phyloP scores from a whole-genome alignment of 2,329 filamentous ascomycete genomes.

The Helotiales sp. region DNA sequence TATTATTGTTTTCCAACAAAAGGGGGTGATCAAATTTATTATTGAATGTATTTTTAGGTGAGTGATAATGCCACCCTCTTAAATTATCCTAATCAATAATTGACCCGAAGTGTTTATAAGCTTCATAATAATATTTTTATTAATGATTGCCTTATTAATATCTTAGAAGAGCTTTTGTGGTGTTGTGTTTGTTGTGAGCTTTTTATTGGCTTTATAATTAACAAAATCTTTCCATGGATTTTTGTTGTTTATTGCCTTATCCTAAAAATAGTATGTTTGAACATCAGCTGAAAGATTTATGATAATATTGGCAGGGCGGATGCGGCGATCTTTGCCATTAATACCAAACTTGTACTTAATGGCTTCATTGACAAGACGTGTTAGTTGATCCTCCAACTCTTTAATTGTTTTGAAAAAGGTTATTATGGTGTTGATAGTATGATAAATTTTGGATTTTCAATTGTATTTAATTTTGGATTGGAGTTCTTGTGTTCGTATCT shows the following conservation, averaged over 20 bases:
- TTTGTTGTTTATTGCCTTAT: neutral
- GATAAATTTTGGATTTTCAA: neutral
- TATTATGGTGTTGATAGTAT: neutral
- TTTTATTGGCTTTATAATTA: neutral
- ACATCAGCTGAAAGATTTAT: neutral
- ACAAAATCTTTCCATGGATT: neutral
- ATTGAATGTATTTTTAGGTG: neutral
- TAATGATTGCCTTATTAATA: neutral
- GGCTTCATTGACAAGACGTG: slow-evolving; percentile 1
- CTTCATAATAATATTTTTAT: neutral
- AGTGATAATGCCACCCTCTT: neutral
- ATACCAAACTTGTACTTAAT: neutral
- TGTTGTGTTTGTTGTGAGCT: neutral
- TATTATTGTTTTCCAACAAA: neutral
- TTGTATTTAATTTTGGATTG: neutral
- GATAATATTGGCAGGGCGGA: neutral
- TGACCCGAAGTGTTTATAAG: slow-evolving; percentile 1
- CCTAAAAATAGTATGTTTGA: neutral
- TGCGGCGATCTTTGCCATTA: neutral
- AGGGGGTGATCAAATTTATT: neutral
- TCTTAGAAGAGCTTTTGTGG: neutral
- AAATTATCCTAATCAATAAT: slow-evolving; percentile 1
- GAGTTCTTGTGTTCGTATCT: neutral
- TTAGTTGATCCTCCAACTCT: neutral
- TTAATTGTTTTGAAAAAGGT: neutral